These are phyloP conservation scores for Colletotrichum somersetense DNA, from an alignment of 2,329 filamentous ascomycete species.

Conservation along the genomic window DNA sequence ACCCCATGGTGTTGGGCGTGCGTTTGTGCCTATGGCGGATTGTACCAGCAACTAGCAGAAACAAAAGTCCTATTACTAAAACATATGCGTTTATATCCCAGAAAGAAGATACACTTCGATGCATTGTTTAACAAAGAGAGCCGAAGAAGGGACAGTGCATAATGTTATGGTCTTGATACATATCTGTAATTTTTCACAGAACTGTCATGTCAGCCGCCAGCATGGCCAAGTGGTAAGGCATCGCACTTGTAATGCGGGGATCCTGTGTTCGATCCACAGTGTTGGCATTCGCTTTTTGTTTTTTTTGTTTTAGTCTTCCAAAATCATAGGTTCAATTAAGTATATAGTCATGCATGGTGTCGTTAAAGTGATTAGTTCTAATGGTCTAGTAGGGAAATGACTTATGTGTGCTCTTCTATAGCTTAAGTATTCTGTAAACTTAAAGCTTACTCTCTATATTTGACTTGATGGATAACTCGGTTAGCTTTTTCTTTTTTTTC, in stretches of 20 bases:
- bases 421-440: not conserved
- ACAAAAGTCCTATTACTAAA: rapidly evolving
- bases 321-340: not conserved
- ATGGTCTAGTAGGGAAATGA: not conserved
- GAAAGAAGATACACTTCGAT: not conserved
- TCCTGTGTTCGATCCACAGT: slow-evolving; percentile 51
- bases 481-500: no score
- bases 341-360: no score
- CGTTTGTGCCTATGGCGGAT: not conserved
- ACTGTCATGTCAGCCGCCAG: slow-evolving; percentile 37
- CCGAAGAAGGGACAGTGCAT: no score
- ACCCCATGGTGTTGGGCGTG: not conserved
- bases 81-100: not conserved
- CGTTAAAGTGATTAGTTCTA: no score
- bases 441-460: no score
- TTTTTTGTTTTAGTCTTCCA: rapidly evolving
- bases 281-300: slow-evolving; percentile 42
- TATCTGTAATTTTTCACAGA: rapidly evolving
- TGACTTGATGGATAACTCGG: no score
- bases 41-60: not conserved
- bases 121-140: not conserved
- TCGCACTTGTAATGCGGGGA: slow-evolving; percentile 53
- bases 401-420: not conserved
- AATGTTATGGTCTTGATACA: rapidly evolving
- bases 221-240: slow-evolving; percentile 52